Evolutionary conservation across 768 basidiomycete genomes (phyloP), one percentile per base, ranked within the genome.

Genomic region (Baorangia bicolor): DNA sequence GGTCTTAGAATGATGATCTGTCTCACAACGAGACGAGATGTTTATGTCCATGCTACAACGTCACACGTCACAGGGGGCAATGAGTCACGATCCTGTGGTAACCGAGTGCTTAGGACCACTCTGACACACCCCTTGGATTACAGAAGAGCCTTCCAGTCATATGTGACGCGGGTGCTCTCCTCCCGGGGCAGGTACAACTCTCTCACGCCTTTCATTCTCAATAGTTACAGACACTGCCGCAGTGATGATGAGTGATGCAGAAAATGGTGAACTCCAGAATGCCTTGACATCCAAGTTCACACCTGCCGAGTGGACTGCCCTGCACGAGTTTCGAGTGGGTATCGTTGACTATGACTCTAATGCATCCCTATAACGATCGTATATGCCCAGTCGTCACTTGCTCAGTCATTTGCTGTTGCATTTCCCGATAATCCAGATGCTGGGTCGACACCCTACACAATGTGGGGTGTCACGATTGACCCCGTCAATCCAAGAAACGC

Each of bases 391-490:
- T 53, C 59, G 20, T 69, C 73, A 39, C 76, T 90, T 4, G 79
- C 84, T 3, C 75, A 81, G 39, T 74, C 83, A 20, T 76, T 90
- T 42, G 70, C 75, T 35, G 78, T 80, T 40, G 87, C 85, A 10
- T 90, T 82, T 65, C 78, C 82, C 2, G 82, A 88, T 47, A 78
- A 82, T 43, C 68, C 77, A 7, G 74, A 80, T 43, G 83, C 79
- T 12, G 79, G 75, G 52, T 74, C 76, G 0, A 76, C 75, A 2
- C 71, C 84, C 10, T 78, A 88, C 60, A 71, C 60, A 6, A 68
- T 93, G 53, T 93, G 91, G 91, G 87, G 89, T 27, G 82, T 93
- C 20, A 70, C 66, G 1, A 79, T 93, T 27, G 81, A 88, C 68
- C 87, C 91, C 3, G 57, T 53, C 3, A 73, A 75, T 52, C 80